Evolutionary conservation across 768 basidiomycete species (phyloP).

Genomic region (Suillus luteus): DNA sequence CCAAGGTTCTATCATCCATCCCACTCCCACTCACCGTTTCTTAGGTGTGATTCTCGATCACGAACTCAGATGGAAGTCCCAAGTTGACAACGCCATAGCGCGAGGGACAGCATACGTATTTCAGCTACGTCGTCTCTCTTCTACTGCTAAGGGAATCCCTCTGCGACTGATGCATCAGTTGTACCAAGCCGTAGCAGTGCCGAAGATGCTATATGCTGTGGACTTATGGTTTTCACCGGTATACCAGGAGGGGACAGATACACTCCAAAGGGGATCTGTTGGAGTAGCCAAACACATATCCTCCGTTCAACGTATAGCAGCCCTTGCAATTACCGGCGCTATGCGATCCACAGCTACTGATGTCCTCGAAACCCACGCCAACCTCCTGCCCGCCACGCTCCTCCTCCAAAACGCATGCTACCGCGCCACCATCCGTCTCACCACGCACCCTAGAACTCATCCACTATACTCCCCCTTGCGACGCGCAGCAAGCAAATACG

Average conservation of each 20-base stretch:
- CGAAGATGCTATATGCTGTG: constrained; percentile 27
- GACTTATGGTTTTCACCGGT: constrained; percentile 30
- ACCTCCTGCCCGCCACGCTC: rapidly evolving
- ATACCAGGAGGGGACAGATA: rapidly evolving
- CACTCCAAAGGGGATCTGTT: not conserved
- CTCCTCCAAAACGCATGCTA: not conserved
- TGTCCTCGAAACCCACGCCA: not conserved
- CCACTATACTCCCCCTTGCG: not conserved
- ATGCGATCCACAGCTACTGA: not conserved
- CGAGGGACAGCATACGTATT: rapidly evolving
- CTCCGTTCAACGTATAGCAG: not conserved
- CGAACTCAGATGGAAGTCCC: constrained; percentile 18
- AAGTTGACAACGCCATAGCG: constrained; percentile 14
- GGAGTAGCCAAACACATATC: rapidly evolving
- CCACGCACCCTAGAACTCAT: not conserved
- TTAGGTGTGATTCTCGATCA: constrained; percentile 30
- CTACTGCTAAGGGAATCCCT: constrained; percentile 18
- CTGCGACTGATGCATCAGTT: constrained; percentile 22
- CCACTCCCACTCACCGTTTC: constrained; percentile 19
- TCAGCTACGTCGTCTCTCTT: constrained; percentile 11
- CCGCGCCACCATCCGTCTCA: rapidly evolving
- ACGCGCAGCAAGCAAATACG: not conserved
- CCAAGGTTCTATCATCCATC: not conserved
- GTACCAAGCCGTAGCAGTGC: constrained; percentile 26
- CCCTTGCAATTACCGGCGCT: rapidly evolving